phyloP scores from a whole-genome alignment of 208 protist species.

The Leishmania turanica region DNA sequence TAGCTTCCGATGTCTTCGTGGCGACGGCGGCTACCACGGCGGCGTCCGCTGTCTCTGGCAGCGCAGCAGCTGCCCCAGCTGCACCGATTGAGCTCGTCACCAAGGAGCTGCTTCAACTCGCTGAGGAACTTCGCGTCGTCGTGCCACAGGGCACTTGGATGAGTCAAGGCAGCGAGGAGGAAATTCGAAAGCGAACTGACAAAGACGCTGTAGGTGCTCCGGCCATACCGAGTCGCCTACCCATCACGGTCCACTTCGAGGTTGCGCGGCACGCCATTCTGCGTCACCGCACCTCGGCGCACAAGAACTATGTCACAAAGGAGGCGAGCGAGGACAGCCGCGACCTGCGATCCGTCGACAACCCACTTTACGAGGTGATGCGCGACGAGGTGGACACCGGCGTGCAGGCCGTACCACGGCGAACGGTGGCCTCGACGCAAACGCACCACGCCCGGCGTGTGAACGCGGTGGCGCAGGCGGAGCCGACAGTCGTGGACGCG shows the following conservation, averaged over 20 bases:
- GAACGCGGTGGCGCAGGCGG: constrained; percentile 76
- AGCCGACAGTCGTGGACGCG: constrained; percentile 83
- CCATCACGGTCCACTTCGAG: constrained; percentile 75
- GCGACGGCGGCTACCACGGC: too few relatives aligned
- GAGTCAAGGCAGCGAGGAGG: constrained; percentile 80
- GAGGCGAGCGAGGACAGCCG: constrained; percentile 90
- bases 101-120: constrained; percentile 57
- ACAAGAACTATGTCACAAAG: constrained; percentile 70
- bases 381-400: constrained; percentile 76
- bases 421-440: constrained; percentile 45
- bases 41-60: too few relatives aligned
- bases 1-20: not conserved
- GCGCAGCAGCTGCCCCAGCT: not conserved
- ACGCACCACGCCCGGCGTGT: constrained; percentile 82
- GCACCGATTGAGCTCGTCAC: constrained; percentile 44
- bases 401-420: constrained; percentile 73
- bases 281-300: constrained; percentile 49
- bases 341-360: constrained; percentile 67
- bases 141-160: constrained; percentile 75
- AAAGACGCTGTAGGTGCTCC: constrained; percentile 12
- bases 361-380: constrained; percentile 66
- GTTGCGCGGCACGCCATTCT: constrained; percentile 65
- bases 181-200: constrained; percentile 67
- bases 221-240: constrained; percentile 48
- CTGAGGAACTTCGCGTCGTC: constrained; percentile 61